Evolutionary conservation across 192 early-diverging fungal species (phyloP).

Genomic region (Podila minutissima): DNA sequence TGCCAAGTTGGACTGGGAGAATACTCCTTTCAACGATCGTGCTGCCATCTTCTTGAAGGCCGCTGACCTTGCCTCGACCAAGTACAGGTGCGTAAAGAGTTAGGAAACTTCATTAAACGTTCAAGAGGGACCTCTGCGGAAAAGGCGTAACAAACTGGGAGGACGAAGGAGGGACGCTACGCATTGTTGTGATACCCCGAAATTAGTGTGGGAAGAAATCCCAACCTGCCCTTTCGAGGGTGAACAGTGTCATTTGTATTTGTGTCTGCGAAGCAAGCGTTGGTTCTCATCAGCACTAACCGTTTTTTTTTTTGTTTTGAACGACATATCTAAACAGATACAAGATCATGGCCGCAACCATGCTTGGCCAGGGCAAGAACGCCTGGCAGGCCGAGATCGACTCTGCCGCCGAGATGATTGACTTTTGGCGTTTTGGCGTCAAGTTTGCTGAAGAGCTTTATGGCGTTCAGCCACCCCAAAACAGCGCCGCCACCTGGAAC

Average conservation of each 20-base stretch:
- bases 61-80: slow-evolving; percentile 88
- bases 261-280: too few species aligned
- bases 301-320: not conserved
- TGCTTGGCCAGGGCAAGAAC: slow-evolving; percentile 99
- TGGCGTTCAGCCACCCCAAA: slow-evolving; percentile 90
- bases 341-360: slow-evolving; percentile 93
- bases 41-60: slow-evolving; percentile 97
- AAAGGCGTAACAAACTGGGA: too few species aligned
- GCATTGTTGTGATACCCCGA: too few species aligned
- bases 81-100: slow-evolving; percentile 78
- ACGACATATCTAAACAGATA: slow-evolving; percentile 53
- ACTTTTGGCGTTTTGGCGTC: slow-evolving; percentile 96
- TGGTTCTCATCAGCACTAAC: too few species aligned
- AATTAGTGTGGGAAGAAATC: too few species aligned
- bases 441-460: slow-evolving; percentile 96
- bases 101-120: too few species aligned
- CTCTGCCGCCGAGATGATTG: slow-evolving; percentile 92
- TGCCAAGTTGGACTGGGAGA: slow-evolving; percentile 91
- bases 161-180: too few species aligned
- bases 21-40: slow-evolving; percentile 93
- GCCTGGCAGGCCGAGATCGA: slow-evolving; percentile 99
- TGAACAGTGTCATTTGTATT: too few species aligned
- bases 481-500: slow-evolving; percentile 90
- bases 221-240: too few species aligned
- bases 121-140: too few species aligned